These are phyloP conservation scores for Dendrobium catenatum DNA, from an alignment of 106 monocot genomes.

Conservation along the genomic window DNA sequence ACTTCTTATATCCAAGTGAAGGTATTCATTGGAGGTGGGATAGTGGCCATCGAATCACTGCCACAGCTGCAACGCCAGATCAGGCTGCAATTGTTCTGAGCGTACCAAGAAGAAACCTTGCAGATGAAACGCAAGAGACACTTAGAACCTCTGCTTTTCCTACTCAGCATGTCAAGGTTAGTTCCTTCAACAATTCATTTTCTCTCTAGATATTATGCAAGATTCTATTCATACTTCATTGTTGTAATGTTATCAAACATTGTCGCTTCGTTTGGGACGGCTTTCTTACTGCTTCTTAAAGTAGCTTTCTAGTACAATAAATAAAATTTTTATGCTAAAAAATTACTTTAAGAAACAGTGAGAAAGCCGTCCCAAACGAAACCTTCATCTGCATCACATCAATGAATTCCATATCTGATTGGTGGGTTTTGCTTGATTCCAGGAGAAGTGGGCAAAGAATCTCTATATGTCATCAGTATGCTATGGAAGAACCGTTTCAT, in stretches of 20 bases:
- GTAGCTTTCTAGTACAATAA: too few relatives aligned
- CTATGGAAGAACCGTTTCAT: slow-evolving; percentile 82
- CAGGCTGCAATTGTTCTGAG: slow-evolving; percentile 85
- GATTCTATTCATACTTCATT: too few relatives aligned
- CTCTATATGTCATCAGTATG: slow-evolving; percentile 79
- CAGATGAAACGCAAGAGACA: slow-evolving; percentile 88
- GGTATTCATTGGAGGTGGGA: slow-evolving; percentile 87
- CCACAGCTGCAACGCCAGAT: slow-evolving; percentile 80
- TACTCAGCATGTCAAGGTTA: slow-evolving; percentile 81
- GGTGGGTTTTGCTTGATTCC: slow-evolving; percentile 11
- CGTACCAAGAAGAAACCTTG: slow-evolving; percentile 56
- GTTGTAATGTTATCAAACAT: too few relatives aligned
- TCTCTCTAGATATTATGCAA: background rate
- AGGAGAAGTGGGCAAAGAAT: slow-evolving; percentile 94
- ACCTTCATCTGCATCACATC: background rate
- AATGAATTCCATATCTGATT: background rate
- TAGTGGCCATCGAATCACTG: slow-evolving; percentile 74
- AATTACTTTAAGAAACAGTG: too few relatives aligned
- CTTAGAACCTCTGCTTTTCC: slow-evolving; percentile 82
- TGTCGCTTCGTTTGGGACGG: too few relatives aligned
- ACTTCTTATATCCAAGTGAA: slow-evolving; percentile 85
- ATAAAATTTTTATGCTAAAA: too few relatives aligned
- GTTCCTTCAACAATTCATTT: background rate
- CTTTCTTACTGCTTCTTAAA: too few relatives aligned
- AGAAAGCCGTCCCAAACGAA: too few relatives aligned